Conservation (phyloP, 2,329 filamentous ascomycete genomes). For the Epichloe coenophiala region DNA sequence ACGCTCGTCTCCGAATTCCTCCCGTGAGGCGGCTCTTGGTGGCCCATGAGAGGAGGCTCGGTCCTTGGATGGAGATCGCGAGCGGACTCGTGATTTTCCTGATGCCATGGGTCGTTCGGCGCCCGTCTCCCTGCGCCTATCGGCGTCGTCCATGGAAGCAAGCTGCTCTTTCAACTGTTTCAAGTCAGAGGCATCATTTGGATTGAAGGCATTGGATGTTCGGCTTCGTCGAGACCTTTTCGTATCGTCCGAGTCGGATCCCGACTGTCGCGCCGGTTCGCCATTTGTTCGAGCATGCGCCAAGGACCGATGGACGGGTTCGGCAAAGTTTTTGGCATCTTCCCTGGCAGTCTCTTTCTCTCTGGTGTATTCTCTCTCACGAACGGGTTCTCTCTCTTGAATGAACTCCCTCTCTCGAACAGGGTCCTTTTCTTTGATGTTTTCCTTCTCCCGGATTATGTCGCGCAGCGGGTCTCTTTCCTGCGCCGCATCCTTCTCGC, state of each 20-base stretch:
- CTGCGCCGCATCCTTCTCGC: not conserved
- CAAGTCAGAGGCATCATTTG: slow-evolving; percentile 37
- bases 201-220: slow-evolving; percentile 32
- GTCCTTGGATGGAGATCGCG: slow-evolving; percentile 10
- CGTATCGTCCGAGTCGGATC: slow-evolving; percentile 29
- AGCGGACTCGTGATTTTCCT: slow-evolving; percentile 6
- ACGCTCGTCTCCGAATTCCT: slow-evolving; percentile 15
- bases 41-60: slow-evolving; percentile 5
- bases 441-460: slow-evolving; percentile 4
- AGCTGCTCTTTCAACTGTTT: slow-evolving; percentile 37
- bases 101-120: not conserved
- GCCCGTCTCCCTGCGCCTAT: slow-evolving; percentile 9
- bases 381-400: slow-evolving; percentile 13
- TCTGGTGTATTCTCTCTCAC: slow-evolving; percentile 25
- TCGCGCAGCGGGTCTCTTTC: slow-evolving; percentile 1
- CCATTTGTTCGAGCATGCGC: slow-evolving; percentile 8
- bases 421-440: slow-evolving; percentile 9
- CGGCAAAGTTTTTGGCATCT: slow-evolving; percentile 1
- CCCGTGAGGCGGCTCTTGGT: slow-evolving; percentile 3
- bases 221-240: slow-evolving; percentile 25
- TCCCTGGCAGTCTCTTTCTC: slow-evolving; percentile 3
- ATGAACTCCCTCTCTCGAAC: slow-evolving; percentile 2
- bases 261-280: slow-evolving; percentile 18
- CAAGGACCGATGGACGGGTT: slow-evolving; percentile 12
- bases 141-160: slow-evolving; percentile 24